Conservation (phyloP, 2,329 filamentous ascomycete genomes). For the Ceratocystis cubensis region DNA sequence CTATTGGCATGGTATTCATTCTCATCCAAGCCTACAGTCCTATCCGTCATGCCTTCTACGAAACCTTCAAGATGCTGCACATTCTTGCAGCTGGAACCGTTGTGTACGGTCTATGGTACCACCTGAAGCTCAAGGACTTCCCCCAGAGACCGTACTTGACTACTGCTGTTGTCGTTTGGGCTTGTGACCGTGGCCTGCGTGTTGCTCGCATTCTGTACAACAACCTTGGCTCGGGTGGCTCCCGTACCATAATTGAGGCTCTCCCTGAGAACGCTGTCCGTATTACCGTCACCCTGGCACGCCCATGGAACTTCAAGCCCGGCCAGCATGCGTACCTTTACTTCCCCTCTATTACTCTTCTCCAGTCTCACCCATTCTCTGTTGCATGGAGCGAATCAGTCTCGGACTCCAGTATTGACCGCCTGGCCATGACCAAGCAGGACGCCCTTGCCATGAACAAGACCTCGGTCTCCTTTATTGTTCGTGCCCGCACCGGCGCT, state of each 20-base stretch:
- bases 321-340: constrained; percentile 73
- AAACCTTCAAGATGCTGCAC: constrained; percentile 62
- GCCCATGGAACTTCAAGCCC: constrained; percentile 62
- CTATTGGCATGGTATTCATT: constrained; percentile 48
- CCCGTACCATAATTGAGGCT: constrained; percentile 57
- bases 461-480: constrained; percentile 56
- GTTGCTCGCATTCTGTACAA: constrained; percentile 48
- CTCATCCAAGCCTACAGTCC: constrained; percentile 57
- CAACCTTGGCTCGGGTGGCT: constrained; percentile 55
- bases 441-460: constrained; percentile 49
- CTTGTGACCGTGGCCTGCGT: constrained; percentile 48
- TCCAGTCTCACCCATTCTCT: constrained; percentile 69
- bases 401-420: constrained; percentile 38
- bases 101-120: constrained; percentile 55
- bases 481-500: constrained; percentile 61
- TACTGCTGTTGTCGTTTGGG: constrained; percentile 54
- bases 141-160: constrained; percentile 48
- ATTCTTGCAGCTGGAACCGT: constrained; percentile 49
- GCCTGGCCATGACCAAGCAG: constrained; percentile 46
- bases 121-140: constrained; percentile 43
- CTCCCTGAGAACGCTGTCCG: constrained; percentile 64
- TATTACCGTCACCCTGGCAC: constrained; percentile 59
- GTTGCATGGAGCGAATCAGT: constrained; percentile 64
- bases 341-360: constrained; percentile 57
- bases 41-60: constrained; percentile 66